Evolutionary conservation across 176 grass and related monocot genomes (phyloP).

Genomic region (Aechmea fasciata): DNA sequence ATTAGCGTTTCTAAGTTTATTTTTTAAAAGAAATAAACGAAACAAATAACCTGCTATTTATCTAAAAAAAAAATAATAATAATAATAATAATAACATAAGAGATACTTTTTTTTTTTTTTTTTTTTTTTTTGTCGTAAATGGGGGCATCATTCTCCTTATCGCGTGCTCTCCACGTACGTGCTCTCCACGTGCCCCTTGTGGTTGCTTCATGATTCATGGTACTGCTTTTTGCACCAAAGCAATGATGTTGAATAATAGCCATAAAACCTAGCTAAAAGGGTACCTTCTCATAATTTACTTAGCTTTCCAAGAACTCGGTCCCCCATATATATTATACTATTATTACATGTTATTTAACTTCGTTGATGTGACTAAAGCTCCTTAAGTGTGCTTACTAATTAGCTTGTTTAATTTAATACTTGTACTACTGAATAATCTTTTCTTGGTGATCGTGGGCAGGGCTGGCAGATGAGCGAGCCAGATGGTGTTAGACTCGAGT

Average conservation of each 20-base stretch:
- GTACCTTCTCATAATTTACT: background rate
- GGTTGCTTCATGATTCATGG: background rate
- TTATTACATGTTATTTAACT: background rate
- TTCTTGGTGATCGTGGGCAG: too few relatives aligned
- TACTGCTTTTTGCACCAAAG: background rate
- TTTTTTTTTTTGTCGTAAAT: too few relatives aligned
- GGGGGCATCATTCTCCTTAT: background rate
- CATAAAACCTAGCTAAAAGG: background rate
- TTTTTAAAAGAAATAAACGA: too few relatives aligned
- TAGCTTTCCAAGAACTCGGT: background rate
- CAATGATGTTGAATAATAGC: background rate
- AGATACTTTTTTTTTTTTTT: too few relatives aligned
- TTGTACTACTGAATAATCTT: too few relatives aligned
- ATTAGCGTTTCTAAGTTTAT: too few relatives aligned
- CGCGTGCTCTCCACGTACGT: background rate
- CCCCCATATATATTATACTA: background rate
- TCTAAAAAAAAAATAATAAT: too few relatives aligned
- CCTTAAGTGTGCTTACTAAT: background rate
- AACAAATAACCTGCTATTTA: too few relatives aligned
- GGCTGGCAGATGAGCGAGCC: too few relatives aligned
- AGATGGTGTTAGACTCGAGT: too few relatives aligned
- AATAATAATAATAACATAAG: too few relatives aligned
- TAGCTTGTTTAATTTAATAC: background rate
- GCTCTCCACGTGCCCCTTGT: background rate
- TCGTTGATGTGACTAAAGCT: slow-evolving; percentile 1